phyloP scores from a whole-genome alignment of 2,329 filamentous ascomycete species.

The Neurospora sp. region DNA sequence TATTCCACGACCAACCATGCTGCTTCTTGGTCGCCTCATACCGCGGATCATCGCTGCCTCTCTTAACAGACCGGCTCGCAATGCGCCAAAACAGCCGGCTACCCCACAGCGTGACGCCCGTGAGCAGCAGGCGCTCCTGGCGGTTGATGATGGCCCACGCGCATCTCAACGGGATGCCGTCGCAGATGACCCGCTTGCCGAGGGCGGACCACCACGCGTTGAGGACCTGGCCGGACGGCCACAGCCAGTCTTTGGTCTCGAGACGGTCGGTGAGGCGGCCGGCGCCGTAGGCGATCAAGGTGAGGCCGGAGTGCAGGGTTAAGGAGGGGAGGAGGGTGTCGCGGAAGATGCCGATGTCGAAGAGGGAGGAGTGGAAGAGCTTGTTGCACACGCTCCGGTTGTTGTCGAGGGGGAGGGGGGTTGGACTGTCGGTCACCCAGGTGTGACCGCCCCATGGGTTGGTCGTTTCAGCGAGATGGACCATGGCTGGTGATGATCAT shows the following conservation, averaged over 20 bases:
- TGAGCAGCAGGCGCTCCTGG: constrained; percentile 44
- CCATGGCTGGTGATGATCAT: not conserved
- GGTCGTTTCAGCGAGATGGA: not conserved
- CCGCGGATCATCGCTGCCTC: constrained; percentile 41
- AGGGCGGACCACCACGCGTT: constrained; percentile 53
- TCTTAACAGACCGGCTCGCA: constrained; percentile 29
- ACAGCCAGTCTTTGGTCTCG: constrained; percentile 51
- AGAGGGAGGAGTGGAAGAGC: constrained; percentile 3
- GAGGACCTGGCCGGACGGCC: constrained; percentile 42
- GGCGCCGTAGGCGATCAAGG: constrained; percentile 39
- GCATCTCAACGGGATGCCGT: constrained; percentile 33
- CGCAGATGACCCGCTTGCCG: constrained; percentile 34
- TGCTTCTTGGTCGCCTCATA: constrained; percentile 42
- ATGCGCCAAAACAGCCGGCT: constrained; percentile 45
- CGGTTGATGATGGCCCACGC: constrained; percentile 39
- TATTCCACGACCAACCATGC: constrained; percentile 42
- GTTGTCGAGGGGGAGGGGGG: not conserved
- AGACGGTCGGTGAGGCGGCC: constrained; percentile 42
- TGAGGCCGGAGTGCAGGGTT: constrained; percentile 40
- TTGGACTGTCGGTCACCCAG: not conserved
- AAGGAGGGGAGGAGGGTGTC: constrained; percentile 45
- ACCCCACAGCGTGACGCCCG: constrained; percentile 48
- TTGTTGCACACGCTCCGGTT: not conserved
- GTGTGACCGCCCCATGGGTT: constrained; percentile 8
- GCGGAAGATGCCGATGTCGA: constrained; percentile 38